Evolutionary conservation across 345 rosid species (phyloP).

Genomic region (Bruguiera sexangula): DNA sequence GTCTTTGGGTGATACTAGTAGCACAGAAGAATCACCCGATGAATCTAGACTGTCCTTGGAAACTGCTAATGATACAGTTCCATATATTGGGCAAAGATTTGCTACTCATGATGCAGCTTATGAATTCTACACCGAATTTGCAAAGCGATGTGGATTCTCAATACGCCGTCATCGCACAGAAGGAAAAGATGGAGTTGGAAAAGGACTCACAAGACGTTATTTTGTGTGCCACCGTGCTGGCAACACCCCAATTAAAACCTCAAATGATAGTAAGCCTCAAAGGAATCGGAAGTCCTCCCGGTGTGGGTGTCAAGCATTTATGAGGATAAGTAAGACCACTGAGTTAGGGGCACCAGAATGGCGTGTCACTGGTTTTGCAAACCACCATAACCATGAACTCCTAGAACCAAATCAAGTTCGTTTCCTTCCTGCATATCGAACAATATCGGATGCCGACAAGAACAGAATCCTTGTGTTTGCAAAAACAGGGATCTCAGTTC

Average conservation of each 20-base stretch:
- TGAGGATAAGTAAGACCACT: slow-evolving; percentile 73
- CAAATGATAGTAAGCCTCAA: slow-evolving; percentile 71
- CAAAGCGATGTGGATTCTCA: slow-evolving; percentile 85
- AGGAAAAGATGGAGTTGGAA: slow-evolving; percentile 95
- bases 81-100: slow-evolving; percentile 84
- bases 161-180: slow-evolving; percentile 94
- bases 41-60: slow-evolving; percentile 74
- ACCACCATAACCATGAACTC: slow-evolving; percentile 91
- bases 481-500: slow-evolving; percentile 89
- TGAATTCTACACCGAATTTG: slow-evolving; percentile 80
- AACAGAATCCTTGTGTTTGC: slow-evolving; percentile 95
- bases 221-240: slow-evolving; percentile 98
- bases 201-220: slow-evolving; percentile 91
- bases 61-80: slow-evolving; percentile 52
- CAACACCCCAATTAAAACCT: slow-evolving; percentile 76
- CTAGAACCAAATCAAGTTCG: slow-evolving; percentile 90
- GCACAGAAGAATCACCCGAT: slow-evolving; percentile 81
- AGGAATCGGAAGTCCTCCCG: slow-evolving; percentile 88
- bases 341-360: slow-evolving; percentile 78
- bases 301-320: slow-evolving; percentile 90
- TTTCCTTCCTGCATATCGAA: slow-evolving; percentile 91
- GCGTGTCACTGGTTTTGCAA: slow-evolving; percentile 89
- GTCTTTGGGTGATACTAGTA: slow-evolving; percentile 76
- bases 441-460: slow-evolving; percentile 87
- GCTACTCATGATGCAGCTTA: slow-evolving; percentile 87